Percentiles rank a stretch among this genome's conserved stretches.
Conservation (phyloP, 202 grass and related monocot genomes). For the Schoenoplectus triqueter region DNA sequence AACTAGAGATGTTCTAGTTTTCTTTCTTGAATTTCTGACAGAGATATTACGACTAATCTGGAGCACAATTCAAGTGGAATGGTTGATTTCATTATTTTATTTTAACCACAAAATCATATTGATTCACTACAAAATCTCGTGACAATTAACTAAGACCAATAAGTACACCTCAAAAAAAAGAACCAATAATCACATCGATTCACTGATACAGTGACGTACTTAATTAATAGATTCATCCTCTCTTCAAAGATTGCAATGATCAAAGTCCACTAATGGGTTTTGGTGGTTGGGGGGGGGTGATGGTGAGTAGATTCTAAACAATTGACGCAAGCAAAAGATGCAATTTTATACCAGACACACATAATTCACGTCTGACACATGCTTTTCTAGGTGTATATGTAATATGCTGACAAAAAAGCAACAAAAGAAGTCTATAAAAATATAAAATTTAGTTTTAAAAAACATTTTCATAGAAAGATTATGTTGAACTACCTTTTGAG, state of each 20-base stretch:
- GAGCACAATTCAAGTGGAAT: not conserved
- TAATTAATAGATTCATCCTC: not conserved
- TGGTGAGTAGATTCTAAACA: constrained; percentile 39
- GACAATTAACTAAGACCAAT: constrained; percentile 13
- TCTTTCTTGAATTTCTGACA: no score
- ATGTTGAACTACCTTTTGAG: no score
- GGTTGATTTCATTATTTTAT: not conserved
- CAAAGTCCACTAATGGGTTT: not conserved
- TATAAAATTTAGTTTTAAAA: no score
- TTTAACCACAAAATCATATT: no score
- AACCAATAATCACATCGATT: not conserved
- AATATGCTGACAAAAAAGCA: no score
- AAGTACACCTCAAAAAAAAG: not conserved
- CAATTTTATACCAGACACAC: constrained; percentile 18
- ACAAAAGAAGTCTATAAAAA: no score
- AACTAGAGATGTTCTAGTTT: no score
- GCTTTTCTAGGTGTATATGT: no score
- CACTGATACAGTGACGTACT: not conserved
- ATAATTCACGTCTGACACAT: not conserved
- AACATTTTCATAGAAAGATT: no score
- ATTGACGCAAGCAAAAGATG: constrained; percentile 26
- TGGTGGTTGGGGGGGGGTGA: not conserved
- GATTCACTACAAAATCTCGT: not conserved
- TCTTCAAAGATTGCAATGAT: constrained; percentile 17
- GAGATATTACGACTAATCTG: no score